Conservation (phyloP, 192 early-diverging fungal species). For the Podila epicladia region DNA sequence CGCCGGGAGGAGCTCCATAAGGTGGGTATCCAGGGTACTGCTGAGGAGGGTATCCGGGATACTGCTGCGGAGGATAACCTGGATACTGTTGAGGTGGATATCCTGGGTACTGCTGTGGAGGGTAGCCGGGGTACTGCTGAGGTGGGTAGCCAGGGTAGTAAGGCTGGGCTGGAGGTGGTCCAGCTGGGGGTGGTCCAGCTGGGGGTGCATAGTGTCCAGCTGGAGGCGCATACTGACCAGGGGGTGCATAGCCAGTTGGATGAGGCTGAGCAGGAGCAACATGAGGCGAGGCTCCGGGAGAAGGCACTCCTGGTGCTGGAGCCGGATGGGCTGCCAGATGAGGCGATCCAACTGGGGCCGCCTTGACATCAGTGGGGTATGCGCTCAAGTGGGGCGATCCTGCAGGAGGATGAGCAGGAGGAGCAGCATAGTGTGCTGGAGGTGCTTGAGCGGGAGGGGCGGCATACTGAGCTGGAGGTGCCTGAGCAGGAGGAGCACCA, state of each 20-base stretch:
- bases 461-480: neutral
- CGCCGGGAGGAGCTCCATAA: neutral
- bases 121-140: neutral
- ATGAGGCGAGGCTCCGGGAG: neutral
- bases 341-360: neutral
- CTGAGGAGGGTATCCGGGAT: constrained; percentile 1
- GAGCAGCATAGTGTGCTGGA: neutral
- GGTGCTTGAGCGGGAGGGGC: neutral
- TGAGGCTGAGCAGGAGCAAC: neutral
- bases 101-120: neutral
- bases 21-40: neutral
- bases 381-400: constrained; percentile 1
- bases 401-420: neutral
- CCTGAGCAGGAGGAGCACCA: neutral
- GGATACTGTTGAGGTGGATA: neutral
- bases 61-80: neutral
- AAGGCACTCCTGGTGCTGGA: neutral
- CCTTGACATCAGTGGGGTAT: neutral
- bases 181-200: neutral
- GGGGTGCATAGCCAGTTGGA: neutral
- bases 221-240: neutral
- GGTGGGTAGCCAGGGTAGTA: neutral
- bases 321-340: neutral
- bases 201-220: neutral
- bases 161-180: neutral